A percentile compares a stretch with the other conserved stretches of the same genome.
Evolutionary conservation across 2,329 filamentous ascomycete genomes (phyloP).

Genomic region (Blastomyces gilchristii): DNA sequence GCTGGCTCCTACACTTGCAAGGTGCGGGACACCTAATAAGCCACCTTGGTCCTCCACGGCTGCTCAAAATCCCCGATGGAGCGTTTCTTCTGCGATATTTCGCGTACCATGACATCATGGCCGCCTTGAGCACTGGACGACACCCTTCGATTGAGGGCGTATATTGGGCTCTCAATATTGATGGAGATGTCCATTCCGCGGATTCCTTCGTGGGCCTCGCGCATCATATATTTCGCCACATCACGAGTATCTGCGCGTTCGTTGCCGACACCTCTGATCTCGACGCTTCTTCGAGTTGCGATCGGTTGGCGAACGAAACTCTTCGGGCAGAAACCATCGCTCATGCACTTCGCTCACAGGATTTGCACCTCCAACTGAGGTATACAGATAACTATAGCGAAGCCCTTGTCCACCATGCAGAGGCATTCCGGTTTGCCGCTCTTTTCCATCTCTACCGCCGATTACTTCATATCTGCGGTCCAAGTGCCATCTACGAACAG

Average conservation of each 20-base stretch:
- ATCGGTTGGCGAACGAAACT: neutral
- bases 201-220: slow-evolving; percentile 14
- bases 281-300: neutral
- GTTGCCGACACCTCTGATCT: slow-evolving; percentile 9
- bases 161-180: neutral
- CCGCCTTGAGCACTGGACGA: slow-evolving; percentile 13
- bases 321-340: neutral
- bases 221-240: slow-evolving; percentile 12
- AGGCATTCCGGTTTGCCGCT: neutral
- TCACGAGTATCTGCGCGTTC: slow-evolving; percentile 13
- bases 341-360: neutral
- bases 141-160: slow-evolving; percentile 10
- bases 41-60: slow-evolving; percentile 10
- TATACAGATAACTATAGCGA: neutral
- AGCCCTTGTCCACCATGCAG: neutral
- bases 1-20: slow-evolving; percentile 14
- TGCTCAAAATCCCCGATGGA: slow-evolving; percentile 10
- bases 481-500: neutral
- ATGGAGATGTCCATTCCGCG: slow-evolving; percentile 3
- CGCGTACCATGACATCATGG: slow-evolving; percentile 15
- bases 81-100: slow-evolving; percentile 14
- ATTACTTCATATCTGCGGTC: neutral
- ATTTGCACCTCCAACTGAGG: neutral
- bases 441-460: neutral
- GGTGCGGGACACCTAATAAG: slow-evolving; percentile 15